Evolutionary conservation across 1,139 yeast genomes (phyloP).

Genomic region (Kodamaea arcana): DNA sequence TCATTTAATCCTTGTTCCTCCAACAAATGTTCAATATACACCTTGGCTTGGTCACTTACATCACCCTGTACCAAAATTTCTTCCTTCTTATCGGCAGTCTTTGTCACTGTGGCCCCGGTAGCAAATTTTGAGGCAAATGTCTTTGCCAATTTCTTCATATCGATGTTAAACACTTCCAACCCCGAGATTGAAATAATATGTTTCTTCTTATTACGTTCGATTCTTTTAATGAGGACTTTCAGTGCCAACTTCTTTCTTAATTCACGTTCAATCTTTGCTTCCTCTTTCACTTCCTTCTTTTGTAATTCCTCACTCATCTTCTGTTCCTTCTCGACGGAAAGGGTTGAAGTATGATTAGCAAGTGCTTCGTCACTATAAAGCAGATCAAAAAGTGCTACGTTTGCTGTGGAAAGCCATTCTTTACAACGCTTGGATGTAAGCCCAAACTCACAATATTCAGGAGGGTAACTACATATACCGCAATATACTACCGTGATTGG

Average conservation of each 20-base stretch:
- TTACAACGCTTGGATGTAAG: conserved; percentile 78
- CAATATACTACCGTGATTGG: conserved; percentile 63
- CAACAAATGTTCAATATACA: conserved; percentile 63
- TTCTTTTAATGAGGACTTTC: conserved; percentile 78
- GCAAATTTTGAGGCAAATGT: conserved; percentile 93
- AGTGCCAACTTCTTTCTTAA: conserved; percentile 72
- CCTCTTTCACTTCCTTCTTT: conserved; percentile 85
- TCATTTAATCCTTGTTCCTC: conserved; percentile 80
- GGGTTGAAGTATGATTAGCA: conserved; percentile 48
- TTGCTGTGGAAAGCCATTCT: conserved; percentile 66
- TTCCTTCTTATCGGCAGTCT: conserved; percentile 87
- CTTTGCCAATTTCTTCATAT: conserved; percentile 86
- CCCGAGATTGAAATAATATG: conserved; percentile 86
- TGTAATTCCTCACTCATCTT: conserved; percentile 77
- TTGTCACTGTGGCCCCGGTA: conserved; percentile 93
- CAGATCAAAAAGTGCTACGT: conserved; percentile 52
- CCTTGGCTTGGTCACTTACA: conserved; percentile 87
- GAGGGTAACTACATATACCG: conserved; percentile 81
- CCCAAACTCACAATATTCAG: conserved; percentile 93
- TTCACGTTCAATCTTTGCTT: conserved; percentile 82
- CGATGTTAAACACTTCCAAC: conserved; percentile 82
- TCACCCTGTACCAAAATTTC: conserved; percentile 95
- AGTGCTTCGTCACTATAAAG: conserved; percentile 59
- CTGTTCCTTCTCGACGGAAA: conserved; percentile 74
- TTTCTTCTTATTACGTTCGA: conserved; percentile 87